Evolutionary conservation across 352 stramenopile genomes (phyloP), one percentile per base, ranked within the genome.

Genomic region (Aphanomyces cochlioides): DNA sequence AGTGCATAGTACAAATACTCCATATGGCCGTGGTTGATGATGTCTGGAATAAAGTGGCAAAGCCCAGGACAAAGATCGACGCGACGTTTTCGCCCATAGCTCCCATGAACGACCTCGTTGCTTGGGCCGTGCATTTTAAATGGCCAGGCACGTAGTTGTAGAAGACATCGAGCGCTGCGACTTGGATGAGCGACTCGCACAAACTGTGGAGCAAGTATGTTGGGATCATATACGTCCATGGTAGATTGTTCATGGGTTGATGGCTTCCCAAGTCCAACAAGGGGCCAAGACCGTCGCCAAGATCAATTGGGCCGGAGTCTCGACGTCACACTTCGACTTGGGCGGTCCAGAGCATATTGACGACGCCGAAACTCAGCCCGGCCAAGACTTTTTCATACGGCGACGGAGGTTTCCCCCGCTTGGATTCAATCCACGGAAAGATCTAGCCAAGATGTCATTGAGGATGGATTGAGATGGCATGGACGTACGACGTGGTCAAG

Each of bases 1-100:
- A 94, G 77, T 41, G 83, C 88, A 79, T 84, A 94, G 76, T 87
- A 92, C 84, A 94, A 92, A 80, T 94, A 94, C 84, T 94, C 87
- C 69, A 94, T 90, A 59, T 92, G 77, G 47, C 85, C 85, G 39
- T 90, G 65, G 69, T 94, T 90, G 34, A 94, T 77, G 58, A 84
- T 74, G 36, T 89, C 53, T 19, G 75, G 73, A 69, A 92, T 90
- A 58, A 79, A 90, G 56, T 67, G 40, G 90, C 81, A 69, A 94
- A 94, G 3, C 92, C 74, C 38, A 94, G 76, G 58, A 85, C 92
- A 75, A 92, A 94, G 21, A 83, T 91, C 38, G 87, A 94, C 40
- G 84, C 92, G 50, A 92, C 73, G 75, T 90, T 92, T 75, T 84
- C 91, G 37, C 87, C 87, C 83, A 94, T 94, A 53, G 87, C 84